Evolutionary conservation across 805 yeast species (phyloP).

Genomic region (Tetrapisispora arboricola): DNA sequence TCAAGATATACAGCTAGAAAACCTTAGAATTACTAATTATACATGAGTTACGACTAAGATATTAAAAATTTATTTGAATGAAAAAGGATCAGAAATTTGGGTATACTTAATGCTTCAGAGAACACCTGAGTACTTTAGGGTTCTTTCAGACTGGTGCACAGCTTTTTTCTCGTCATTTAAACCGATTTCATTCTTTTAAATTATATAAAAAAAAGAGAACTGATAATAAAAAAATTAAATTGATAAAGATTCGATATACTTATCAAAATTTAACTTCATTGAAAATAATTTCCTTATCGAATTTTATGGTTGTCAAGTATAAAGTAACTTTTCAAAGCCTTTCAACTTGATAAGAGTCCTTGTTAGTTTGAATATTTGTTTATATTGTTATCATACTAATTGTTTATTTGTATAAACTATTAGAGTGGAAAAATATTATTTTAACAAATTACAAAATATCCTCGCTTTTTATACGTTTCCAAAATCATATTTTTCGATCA

Average conservation of each 20-base stretch:
- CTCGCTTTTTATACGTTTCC: slow-evolving; percentile 4
- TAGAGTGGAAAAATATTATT: background rate
- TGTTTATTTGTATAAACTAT: too few relatives aligned
- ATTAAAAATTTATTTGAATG: background rate
- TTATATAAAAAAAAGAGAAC: background rate
- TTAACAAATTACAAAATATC: background rate
- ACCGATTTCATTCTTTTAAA: background rate
- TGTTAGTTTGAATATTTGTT: too few relatives aligned
- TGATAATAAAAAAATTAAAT: background rate
- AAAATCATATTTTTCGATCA: background rate
- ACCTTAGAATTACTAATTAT: too few relatives aligned
- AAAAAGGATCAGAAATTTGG: slow-evolving; percentile 29
- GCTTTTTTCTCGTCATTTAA: slow-evolving; percentile 30
- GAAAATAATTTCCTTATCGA: background rate
- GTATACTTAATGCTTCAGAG: slow-evolving; percentile 31
- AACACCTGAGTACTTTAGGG: slow-evolving; percentile 26
- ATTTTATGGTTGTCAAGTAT: too few relatives aligned
- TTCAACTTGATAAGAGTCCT: too few relatives aligned
- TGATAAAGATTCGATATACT: slow-evolving; percentile 4
- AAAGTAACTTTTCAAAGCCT: too few relatives aligned
- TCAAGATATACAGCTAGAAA: too few relatives aligned
- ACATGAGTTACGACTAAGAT: too few relatives aligned
- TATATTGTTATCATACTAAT: too few relatives aligned
- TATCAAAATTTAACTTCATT: slow-evolving; percentile 3
- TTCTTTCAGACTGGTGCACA: slow-evolving; percentile 32